Percentiles rank a stretch among this genome's conserved stretches.
Conservation (phyloP, 441 rosid genomes). For the Adansonia rubrostipa region DNA sequence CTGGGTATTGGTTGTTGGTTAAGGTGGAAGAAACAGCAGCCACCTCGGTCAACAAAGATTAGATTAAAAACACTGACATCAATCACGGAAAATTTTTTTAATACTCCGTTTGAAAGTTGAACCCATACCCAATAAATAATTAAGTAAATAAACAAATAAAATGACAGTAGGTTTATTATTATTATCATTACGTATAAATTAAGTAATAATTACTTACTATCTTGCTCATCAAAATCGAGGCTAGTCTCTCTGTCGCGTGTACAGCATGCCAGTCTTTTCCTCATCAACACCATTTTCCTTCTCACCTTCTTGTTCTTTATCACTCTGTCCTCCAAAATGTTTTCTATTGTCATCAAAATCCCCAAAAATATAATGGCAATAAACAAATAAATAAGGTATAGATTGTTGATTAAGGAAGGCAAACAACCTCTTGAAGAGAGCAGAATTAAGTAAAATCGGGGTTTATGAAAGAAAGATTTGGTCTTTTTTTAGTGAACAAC, state of each 20-base stretch:
- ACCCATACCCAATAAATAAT: not conserved
- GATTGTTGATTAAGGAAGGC: not conserved
- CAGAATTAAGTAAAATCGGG: not conserved
- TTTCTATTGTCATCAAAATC: not conserved
- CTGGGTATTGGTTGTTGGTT: not conserved
- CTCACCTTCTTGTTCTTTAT: not conserved
- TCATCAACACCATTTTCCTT: conserved; percentile 54
- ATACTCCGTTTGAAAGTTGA: not conserved
- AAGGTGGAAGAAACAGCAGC: not conserved
- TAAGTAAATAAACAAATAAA: not conserved
- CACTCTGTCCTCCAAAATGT: not conserved
- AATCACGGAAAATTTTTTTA: conserved; percentile 27
- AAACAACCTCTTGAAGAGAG: not conserved
- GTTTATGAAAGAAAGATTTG: not conserved
- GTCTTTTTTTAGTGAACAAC: not conserved
- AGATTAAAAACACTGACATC: conserved; percentile 2
- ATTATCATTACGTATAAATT: not conserved
- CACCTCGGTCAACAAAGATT: not conserved
- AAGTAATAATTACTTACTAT: conserved; percentile 50
- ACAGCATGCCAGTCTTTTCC: conserved; percentile 72
- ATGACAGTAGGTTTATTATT: not conserved
- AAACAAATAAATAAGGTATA: not conserved
- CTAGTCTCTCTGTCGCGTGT: conserved; percentile 64
- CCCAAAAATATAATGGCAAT: not conserved
- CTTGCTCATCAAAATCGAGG: conserved; percentile 81